Base-by-base conservation (phyloP, 1,284 basidiomycete genomes). In the Thecaphora frezii region DNA sequence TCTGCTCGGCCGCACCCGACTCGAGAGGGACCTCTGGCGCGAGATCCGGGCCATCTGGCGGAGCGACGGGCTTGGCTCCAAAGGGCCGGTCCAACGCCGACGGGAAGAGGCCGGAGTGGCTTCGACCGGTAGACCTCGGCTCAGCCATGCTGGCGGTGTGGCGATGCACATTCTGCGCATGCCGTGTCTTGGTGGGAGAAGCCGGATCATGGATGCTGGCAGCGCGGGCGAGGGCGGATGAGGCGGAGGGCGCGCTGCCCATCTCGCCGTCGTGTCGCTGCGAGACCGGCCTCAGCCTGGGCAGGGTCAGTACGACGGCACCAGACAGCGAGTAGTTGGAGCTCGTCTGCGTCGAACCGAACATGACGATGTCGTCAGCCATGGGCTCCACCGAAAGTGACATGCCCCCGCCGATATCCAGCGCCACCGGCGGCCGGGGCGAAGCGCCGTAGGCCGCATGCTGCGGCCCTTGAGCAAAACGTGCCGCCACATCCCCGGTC, bases 281-380 rank as follows among this genome's bases (percentile, higher is more conserved):
- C 10, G 7, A 8, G 33, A 14, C 28, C 7, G 39, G 39, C 39
- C 14, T 41, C 8, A 9, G 22, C 22, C n/a, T 41, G 18, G 51
- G 53, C 16, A 65, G 19, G 9, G 44, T 51, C 16, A 76, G 48
- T 21, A 66, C 54, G 19, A 74, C 60, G 21, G 50, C 60, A 21
- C 74, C 73, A 4, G 73, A 73, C 18, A 77, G 55, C n/a, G 74
- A 78, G 49, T 78, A 78, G 41, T 75, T 77, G 42, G 69, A 67
- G 41, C 69, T 70, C 7, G 76, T 71, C 51, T 78, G 75, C 36
- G 74, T 67, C 24, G 75, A 72, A 22, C 76, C 76, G 47, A 78
- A 78, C 76, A 78, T 78, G 53, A 61, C 64, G 51, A 78, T 55
- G 14, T 48, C 50, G 25, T 73, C 71, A 14, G 57, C 47, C 22